Conservation (phyloP, 1,284 basidiomycete species). For the Puccinia hordei region DNA sequence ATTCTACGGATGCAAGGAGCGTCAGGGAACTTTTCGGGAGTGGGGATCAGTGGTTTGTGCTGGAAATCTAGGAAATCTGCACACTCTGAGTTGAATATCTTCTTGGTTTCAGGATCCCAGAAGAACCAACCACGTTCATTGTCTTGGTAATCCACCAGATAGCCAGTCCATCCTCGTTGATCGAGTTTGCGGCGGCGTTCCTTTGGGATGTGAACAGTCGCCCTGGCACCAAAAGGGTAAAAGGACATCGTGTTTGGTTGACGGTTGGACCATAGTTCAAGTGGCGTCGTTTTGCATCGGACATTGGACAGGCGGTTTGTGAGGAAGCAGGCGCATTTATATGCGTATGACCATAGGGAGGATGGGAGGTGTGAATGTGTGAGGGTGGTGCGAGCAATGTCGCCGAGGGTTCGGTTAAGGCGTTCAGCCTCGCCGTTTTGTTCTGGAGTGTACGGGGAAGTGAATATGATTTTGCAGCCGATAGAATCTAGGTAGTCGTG, state of each 20-base stretch:
- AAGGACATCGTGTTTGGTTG: background rate
- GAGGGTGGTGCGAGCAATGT: constrained; percentile 10
- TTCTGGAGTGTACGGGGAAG: constrained; percentile 13
- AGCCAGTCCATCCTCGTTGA: background rate
- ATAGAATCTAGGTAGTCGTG: background rate
- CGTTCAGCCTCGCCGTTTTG: constrained; percentile 26
- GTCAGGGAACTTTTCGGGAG: background rate
- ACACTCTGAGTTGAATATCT: background rate
- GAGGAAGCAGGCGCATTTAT: background rate
- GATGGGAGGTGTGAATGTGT: background rate
- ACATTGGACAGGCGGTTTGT: constrained; percentile 5
- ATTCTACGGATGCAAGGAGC: background rate
- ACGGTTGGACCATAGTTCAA: background rate
- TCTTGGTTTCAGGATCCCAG: background rate
- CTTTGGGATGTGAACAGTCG: constrained; percentile 9
- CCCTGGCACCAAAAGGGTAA: constrained; percentile 3
- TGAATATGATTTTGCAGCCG: background rate
- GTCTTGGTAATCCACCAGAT: background rate
- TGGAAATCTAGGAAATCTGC: constrained; percentile 10
- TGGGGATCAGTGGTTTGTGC: background rate
- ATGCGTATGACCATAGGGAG: constrained; percentile 14
- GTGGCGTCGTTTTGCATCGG: background rate
- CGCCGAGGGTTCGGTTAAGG: constrained; percentile 21
- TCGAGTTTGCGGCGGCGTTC: constrained; percentile 7
- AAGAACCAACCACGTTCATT: constrained; percentile 2